Base-by-base conservation (phyloP, 805 yeast genomes). In the Kazachstania africana region DNA sequence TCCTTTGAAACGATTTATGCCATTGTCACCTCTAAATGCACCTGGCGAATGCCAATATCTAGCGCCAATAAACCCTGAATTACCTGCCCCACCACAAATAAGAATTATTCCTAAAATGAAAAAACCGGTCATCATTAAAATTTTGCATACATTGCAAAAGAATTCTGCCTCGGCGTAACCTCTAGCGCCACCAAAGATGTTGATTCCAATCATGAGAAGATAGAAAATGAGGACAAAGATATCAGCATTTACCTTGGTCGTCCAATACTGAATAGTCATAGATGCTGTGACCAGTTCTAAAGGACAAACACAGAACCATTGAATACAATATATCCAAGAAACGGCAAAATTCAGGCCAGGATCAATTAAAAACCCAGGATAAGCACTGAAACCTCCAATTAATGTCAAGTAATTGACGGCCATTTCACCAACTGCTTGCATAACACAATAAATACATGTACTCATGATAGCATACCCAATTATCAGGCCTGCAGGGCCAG, bases 381-480 rank as follows among this genome's bases (percentile, higher is more conserved):
- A 73, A 23, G 70, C 63, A 33, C 69, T 74, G 51, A 70, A 75
- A 12, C 77, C 78, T 39, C 82, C 83, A 27, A 74, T 61, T 30
- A 76, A 54, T 19, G 62, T 59, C 16, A 69, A 58, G 42, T 70
- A 75, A 12, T 72, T 65, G 26, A 72, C 68, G 1, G 78, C 75
- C 53, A 75, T 41, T 43, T 76, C 83, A 29, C 80, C 79, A 35
- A 73, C 66, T 12, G 72, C 65, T 35, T 66, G 68, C 42, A 75
- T 70, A 32, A 74, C 73, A 38, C 68, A 63, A 51, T 67, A 72
- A 15, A 77, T 65, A 65, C 73, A 67, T 9, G 65, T 47, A 16
- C 78, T 78, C 36, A 74, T 68, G 33, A 76, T 47, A 3, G 65
- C 59, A 54, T 72, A 74, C 5, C 77, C 79, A 24, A 75, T 63